Evolutionary conservation across 2,329 filamentous ascomycete species (phyloP), one percentile per base, ranked within the genome.

Genomic region (Chalara sp.): DNA sequence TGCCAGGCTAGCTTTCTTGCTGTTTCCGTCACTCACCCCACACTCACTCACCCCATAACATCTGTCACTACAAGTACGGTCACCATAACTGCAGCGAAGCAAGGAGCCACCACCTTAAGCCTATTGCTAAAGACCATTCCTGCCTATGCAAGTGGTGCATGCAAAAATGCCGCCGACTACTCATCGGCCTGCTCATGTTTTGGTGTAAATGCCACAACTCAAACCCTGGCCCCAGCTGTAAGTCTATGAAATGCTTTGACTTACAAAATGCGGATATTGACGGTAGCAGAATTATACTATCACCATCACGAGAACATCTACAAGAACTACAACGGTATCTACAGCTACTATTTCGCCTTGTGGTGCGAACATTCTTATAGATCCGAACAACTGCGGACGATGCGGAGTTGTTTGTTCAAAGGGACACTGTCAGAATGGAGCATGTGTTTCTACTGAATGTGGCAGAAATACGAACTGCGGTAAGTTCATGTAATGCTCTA

Each of bases 361-460:
- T 47, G 51, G 53, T 6, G 52, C 52, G 31, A 47, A 56, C 21
- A 47, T 30, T 32, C 46, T 40, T 6, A 54, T 44, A 12, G 56
- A 56, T 47, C 56, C 56, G n/a, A 39, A 47, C 8, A 58, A 58
- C 31, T 58, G 56, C 40, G 56, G 56, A 10, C 21, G 10, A n/a
- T 58, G 56, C 32, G 53, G 53, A n/a, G 49, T 51, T 33, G 53
- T 56, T n/a, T 58, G 56, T 31, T 29, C 35, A 4, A 32, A 48
- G 4, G 54, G 54, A 5, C 13, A 44, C 33, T 58, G 54, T 32
- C 43, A 54, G n/a, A 48, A 45, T 13, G 56, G 54, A 6, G 46
- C 50, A 11, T 58, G 54, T 43, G 48, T 48, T 6, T 32, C 28
- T 39, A 45, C 48, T 7, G 10, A 44, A 32, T 57, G 55, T 37